Evolutionary conservation across 176 grass and related monocot genomes (phyloP).

Genomic region (Otatea glauca): DNA sequence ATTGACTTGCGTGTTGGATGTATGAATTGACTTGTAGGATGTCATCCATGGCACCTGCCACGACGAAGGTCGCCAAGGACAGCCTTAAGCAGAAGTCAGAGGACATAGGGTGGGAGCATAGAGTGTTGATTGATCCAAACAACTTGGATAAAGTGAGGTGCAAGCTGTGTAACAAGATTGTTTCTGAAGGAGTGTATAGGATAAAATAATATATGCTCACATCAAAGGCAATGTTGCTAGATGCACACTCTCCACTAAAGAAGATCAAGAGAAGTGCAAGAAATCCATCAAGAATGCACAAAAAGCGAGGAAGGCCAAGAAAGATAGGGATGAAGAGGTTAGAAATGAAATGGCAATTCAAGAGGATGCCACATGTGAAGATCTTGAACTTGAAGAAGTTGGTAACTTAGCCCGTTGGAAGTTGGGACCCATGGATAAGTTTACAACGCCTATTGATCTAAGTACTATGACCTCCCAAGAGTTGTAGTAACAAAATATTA

Average conservation of each 20-base stretch:
- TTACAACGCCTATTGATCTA: not conserved
- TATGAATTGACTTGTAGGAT: not conserved
- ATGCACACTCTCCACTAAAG: not conserved
- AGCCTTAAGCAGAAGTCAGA: not conserved
- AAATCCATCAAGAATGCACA: not conserved
- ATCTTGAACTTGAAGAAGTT: not conserved
- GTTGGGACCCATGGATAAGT: not conserved
- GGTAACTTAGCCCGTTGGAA: rapidly evolving
- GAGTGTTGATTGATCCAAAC: not conserved
- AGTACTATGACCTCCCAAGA: not conserved
- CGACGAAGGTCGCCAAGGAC: rapidly evolving
- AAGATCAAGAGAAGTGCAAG: not conserved
- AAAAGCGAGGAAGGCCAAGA: not conserved
- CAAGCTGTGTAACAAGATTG: not conserved
- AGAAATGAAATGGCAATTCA: not conserved
- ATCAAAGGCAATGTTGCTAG: not conserved
- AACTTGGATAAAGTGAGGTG: not conserved
- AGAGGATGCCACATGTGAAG: not conserved
- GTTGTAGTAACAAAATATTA: too few relatives aligned
- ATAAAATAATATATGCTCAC: not conserved
- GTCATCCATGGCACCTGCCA: not conserved
- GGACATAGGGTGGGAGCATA: not conserved
- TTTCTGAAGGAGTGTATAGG: not conserved
- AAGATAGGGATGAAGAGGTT: not conserved
- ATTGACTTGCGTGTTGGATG: too few relatives aligned